A percentile compares a stretch with the other conserved stretches of the same genome.
These are phyloP conservation scores for Colletotrichum sansevieriae DNA, from an alignment of 2,329 filamentous ascomycete genomes.

Conservation along the genomic window DNA sequence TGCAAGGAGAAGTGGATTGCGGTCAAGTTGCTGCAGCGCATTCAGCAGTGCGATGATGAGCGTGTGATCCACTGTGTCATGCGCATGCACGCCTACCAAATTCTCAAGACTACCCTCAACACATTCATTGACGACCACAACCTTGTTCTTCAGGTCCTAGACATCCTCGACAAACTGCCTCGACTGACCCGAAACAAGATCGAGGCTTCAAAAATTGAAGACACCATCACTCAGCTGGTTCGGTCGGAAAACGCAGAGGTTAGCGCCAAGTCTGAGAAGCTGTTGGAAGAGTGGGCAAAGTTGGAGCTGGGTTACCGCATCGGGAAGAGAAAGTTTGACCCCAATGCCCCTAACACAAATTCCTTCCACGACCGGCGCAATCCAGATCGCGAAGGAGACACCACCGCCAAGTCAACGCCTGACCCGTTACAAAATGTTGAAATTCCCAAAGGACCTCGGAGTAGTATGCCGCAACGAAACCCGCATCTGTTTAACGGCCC, in stretches of 20 bases:
- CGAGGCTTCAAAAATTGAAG: slow-evolving; percentile 93
- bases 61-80: slow-evolving; percentile 89
- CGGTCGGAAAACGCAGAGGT: slow-evolving; percentile 81
- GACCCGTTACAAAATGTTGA: slow-evolving; percentile 63
- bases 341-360: slow-evolving; percentile 67
- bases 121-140: slow-evolving; percentile 92
- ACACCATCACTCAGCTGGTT: slow-evolving; percentile 78
- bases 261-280: slow-evolving; percentile 74
- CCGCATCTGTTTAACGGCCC: slow-evolving; percentile 59
- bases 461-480: slow-evolving; percentile 68
- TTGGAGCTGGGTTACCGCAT: slow-evolving; percentile 94
- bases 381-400: slow-evolving; percentile 57
- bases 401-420: slow-evolving; percentile 49
- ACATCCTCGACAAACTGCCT: slow-evolving; percentile 90
- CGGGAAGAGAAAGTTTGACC: slow-evolving; percentile 87
- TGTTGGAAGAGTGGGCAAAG: slow-evolving; percentile 89
- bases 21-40: slow-evolving; percentile 90
- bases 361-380: slow-evolving; percentile 74
- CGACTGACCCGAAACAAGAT: slow-evolving; percentile 97
- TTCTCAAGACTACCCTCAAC: slow-evolving; percentile 87
- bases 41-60: slow-evolving; percentile 89
- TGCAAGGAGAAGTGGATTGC: slow-evolving; percentile 99
- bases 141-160: slow-evolving; percentile 87
- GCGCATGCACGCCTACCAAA: slow-evolving; percentile 97
- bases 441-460: slow-evolving; percentile 71